A percentile compares a stretch with the other conserved stretches of the same genome.
These are phyloP conservation scores for Tetradesmus lagerheimii DNA, from an alignment of 139 green algal species.

Conservation along the genomic window DNA sequence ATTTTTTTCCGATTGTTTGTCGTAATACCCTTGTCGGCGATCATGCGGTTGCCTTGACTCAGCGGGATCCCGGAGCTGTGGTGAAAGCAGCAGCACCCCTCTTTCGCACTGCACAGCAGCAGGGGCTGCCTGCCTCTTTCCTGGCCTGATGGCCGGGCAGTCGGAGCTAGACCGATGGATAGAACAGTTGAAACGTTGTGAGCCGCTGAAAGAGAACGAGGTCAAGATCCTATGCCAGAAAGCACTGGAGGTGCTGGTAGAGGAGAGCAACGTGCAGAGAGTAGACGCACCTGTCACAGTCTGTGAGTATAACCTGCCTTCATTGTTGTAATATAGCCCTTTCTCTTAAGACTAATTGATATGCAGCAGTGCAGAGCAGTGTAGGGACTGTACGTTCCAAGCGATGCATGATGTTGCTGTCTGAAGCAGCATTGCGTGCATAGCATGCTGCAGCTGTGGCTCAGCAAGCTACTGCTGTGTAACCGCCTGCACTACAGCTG, in stretches of 20 bases:
- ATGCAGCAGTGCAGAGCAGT: too few species aligned
- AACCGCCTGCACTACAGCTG: too few species aligned
- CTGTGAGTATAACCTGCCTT: slow-evolving; percentile 66
- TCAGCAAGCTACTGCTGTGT: too few species aligned
- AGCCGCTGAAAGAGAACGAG: slow-evolving; percentile 93
- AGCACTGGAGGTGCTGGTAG: slow-evolving; percentile 95
- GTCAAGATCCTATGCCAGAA: slow-evolving; percentile 96
- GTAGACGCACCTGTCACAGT: slow-evolving; percentile 97
- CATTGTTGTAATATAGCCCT: too few species aligned
- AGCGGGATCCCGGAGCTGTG: background rate
- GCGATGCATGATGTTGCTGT: too few species aligned
- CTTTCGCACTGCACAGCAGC: background rate
- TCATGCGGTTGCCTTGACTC: background rate
- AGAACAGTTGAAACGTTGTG: slow-evolving; percentile 94
- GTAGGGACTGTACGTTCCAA: too few species aligned
- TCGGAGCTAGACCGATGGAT: slow-evolving; percentile 82
- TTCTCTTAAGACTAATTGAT: too few species aligned
- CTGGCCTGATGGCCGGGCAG: slow-evolving; percentile 38
- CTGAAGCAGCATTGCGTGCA: background rate
- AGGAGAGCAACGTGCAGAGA: slow-evolving; percentile 98
- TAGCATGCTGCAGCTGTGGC: background rate
- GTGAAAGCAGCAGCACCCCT: background rate
- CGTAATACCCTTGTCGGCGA: background rate
- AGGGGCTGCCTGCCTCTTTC: background rate
- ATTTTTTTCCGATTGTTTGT: background rate